Evolutionary conservation across 306 rosid genomes (phyloP).

Genomic region (Lotus japonicus): DNA sequence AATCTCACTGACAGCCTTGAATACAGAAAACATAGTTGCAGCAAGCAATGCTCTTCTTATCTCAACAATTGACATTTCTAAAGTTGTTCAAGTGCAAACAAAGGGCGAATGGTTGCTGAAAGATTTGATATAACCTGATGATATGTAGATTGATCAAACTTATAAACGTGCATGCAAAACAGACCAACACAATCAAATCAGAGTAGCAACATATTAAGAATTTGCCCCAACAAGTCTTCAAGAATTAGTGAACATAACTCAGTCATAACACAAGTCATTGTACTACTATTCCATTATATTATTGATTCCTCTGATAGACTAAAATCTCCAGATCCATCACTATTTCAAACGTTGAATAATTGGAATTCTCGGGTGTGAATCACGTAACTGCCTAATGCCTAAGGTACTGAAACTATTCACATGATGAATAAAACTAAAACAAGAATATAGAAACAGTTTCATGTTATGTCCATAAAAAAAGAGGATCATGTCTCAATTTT

Average conservation of each 20-base stretch:
- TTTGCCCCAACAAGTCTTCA: background rate
- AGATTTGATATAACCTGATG: constrained; percentile 86
- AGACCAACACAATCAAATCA: background rate
- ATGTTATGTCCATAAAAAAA: background rate
- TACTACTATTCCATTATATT: background rate
- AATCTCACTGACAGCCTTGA: too few species aligned
- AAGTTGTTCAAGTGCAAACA: too few species aligned
- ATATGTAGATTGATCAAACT: constrained; percentile 12
- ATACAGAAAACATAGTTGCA: too few species aligned
- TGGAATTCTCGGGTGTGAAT: background rate
- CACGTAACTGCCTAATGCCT: background rate
- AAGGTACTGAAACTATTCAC: background rate
- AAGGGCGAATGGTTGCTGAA: constrained; percentile 57
- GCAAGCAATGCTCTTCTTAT: too few species aligned
- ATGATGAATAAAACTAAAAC: background rate
- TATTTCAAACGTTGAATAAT: background rate
- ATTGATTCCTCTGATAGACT: background rate
- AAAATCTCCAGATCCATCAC: background rate
- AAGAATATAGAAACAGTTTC: background rate
- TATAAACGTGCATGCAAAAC: background rate
- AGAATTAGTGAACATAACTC: background rate
- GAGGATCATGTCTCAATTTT: background rate
- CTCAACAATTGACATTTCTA: too few species aligned
- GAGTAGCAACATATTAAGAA: background rate
- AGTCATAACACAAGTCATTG: background rate